phyloP scores from a whole-genome alignment of 257 asterid species.

The Striga asiatica region DNA sequence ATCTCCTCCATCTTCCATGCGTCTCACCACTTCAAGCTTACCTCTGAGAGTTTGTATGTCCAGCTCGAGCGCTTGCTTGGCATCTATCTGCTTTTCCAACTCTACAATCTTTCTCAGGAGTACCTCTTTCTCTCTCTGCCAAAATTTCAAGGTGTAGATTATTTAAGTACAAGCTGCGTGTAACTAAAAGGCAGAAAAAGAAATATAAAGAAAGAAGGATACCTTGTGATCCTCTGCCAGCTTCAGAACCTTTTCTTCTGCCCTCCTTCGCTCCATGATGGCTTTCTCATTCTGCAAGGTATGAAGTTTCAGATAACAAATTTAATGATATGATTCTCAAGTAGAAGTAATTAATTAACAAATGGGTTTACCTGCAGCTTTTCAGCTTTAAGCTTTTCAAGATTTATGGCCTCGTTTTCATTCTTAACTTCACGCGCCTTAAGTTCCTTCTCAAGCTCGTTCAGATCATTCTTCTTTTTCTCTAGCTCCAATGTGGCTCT shows the following conservation, averaged over 20 bases:
- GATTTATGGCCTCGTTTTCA: slow-evolving; percentile 14
- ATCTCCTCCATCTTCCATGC: slow-evolving; percentile 52
- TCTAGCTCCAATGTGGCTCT: slow-evolving; percentile 21
- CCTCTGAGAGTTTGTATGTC: slow-evolving; percentile 44
- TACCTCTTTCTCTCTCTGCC: slow-evolving; percentile 40
- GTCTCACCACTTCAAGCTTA: slow-evolving; percentile 39
- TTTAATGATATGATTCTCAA: no score
- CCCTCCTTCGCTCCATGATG: slow-evolving; percentile 26
- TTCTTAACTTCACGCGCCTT: slow-evolving; percentile 37
- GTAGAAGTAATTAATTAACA: background rate
- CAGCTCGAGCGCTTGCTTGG: slow-evolving; percentile 60
- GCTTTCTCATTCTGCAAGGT: slow-evolving; percentile 27
- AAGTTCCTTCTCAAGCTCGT: slow-evolving; percentile 24
- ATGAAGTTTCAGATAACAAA: no score
- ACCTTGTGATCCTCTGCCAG: slow-evolving; percentile 47
- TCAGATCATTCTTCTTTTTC: slow-evolving; percentile 21
- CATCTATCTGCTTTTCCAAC: slow-evolving; percentile 53
- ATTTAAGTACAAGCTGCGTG: background rate
- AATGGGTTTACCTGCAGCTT: slow-evolving; percentile 26
- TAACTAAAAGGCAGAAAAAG: no score
- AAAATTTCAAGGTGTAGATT: background rate
- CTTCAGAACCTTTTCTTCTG: slow-evolving; percentile 18
- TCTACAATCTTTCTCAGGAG: slow-evolving; percentile 44
- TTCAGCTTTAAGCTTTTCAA: slow-evolving; percentile 23
- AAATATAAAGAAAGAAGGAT: background rate